Evolutionary conservation across 345 rosid species (phyloP), one percentile per base, ranked within the genome.

Genomic region (Hirschfeldia incana): DNA sequence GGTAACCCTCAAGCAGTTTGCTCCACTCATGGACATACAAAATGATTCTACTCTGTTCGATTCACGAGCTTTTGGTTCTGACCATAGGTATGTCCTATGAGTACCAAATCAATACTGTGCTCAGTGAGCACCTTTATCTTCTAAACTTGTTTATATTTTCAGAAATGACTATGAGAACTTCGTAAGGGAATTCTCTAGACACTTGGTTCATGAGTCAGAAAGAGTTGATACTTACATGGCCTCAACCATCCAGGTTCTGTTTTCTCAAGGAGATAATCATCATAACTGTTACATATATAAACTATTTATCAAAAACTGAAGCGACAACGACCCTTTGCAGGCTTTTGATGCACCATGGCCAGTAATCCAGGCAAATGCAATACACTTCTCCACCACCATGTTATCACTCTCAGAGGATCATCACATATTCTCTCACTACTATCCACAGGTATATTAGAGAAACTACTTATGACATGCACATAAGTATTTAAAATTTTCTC

Each of bases 301-400:
- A 74, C 21, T 36, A 44, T 27, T 21, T 78, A 32, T 13, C 30
- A 13, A 30, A 62, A 60, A 51, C 26, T 78, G 33, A 79, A 46
- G 70, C 44, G 70, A 74, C n/a, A 51, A 32, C 51, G 64, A 51
- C 39, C 34, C 26, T 59, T 37, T 82, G 85, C 94, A 94, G 97
- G 97, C 93, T 70, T 91, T 91, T 75, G 98, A 94, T 78, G 95
- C 98, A 36, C 90, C 93, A 13, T 92, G 95, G 97, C 89, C 98
- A 10, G 84, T 88, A 70, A 86, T 94, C 80, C 97, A 94, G 83
- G 98, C 97, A 17, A 94, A 94, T 82, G 98, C 98, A 26, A 85
- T 94, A 69, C 88, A 92, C 84, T 85, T 94, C 70, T 88, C 93
- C 72, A 84, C 97, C 87, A 87, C 92, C 88, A 77, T 92, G 60